These are phyloP conservation scores for Raphanus hybrid DNA, from an alignment of 441 rosid genomes.

Conservation along the genomic window DNA sequence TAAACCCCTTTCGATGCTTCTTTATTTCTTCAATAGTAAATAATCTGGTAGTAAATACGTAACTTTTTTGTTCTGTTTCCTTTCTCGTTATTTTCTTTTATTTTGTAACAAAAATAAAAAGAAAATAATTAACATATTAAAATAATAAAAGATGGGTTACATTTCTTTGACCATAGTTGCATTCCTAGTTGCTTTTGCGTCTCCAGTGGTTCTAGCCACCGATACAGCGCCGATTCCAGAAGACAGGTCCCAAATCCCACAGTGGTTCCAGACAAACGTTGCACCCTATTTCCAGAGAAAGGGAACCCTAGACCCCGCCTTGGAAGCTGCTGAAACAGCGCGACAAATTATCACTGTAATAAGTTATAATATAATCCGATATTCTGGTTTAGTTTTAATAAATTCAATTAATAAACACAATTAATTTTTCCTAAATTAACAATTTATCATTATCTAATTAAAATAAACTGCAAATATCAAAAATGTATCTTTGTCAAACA, in stretches of 20 bases:
- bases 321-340: conserved; percentile 36
- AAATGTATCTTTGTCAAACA: not conserved
- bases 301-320: conserved; percentile 39
- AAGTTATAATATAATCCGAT: not conserved
- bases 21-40: not conserved
- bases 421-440: too few relatives aligned
- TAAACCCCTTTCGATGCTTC: conserved; percentile 15
- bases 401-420: not conserved
- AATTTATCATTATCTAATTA: too few relatives aligned
- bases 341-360: conserved; percentile 34
- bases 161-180: conserved; percentile 24
- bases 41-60: not conserved
- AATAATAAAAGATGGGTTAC: conserved; percentile 34
- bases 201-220: conserved; percentile 28
- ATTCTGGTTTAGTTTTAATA: not conserved
- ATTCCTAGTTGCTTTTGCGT: conserved; percentile 18
- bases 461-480: not conserved
- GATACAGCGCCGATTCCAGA: conserved; percentile 38
- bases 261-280: conserved; percentile 37
- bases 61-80: not conserved
- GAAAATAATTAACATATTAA: conserved; percentile 19
- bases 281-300: conserved; percentile 21
- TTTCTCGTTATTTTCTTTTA: conserved; percentile 21
- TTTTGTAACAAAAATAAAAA: conserved; percentile 13
- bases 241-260: conserved; percentile 23